These are phyloP conservation scores for Podaxis rugospora DNA, from an alignment of 768 basidiomycete genomes.

Conservation along the genomic window DNA sequence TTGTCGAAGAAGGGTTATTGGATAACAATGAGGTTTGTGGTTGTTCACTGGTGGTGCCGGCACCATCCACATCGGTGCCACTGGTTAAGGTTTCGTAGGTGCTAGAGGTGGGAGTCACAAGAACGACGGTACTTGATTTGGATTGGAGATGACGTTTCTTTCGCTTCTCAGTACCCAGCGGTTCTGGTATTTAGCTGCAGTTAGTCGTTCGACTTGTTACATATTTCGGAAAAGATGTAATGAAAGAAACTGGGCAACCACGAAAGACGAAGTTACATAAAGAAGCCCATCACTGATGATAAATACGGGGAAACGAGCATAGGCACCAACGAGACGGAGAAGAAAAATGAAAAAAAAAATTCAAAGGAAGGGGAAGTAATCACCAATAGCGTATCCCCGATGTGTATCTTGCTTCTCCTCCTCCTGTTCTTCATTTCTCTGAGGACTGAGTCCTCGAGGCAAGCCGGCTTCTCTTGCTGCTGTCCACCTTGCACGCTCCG, in stretches of 20 bases:
- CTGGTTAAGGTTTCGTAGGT: background rate
- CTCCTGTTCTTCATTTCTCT: background rate
- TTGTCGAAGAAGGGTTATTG: background rate
- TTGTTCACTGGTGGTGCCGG: background rate
- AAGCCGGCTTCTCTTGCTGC: conserved; percentile 37
- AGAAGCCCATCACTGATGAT: background rate
- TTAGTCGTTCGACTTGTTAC: conserved; percentile 1
- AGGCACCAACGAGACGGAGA: background rate
- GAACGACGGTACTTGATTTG: background rate
- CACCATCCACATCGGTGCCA: background rate
- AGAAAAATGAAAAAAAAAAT: background rate
- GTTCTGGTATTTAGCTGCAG: conserved; percentile 5
- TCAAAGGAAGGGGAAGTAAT: conserved; percentile 11
- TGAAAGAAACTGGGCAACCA: background rate
- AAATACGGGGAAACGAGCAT: background rate
- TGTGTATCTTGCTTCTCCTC: background rate
- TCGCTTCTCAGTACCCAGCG: background rate
- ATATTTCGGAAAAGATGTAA: background rate
- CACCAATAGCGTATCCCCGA: conserved; percentile 6
- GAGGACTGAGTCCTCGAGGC: conserved; percentile 4
- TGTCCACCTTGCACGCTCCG: conserved; percentile 57
- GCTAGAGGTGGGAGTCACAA: background rate
- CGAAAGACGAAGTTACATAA: background rate
- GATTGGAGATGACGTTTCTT: background rate
- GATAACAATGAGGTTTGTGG: background rate